Evolutionary conservation across 1,284 basidiomycete species (phyloP).

Genomic region (Vanrija sp.): DNA sequence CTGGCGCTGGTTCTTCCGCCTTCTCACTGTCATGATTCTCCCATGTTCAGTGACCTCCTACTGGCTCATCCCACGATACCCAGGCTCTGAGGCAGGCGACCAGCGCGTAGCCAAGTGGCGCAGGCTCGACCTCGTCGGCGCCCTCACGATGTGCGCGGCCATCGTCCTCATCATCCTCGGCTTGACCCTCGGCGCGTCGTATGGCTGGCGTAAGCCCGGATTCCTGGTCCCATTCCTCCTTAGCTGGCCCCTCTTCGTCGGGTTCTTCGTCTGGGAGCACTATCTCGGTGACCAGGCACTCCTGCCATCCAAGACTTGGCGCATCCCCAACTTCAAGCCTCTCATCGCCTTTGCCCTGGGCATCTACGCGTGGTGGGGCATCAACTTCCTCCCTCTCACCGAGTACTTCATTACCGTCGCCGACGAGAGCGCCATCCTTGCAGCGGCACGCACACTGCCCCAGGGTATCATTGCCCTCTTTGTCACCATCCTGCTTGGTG

Average conservation of each 20-base stretch:
- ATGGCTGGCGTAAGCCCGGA: constrained; percentile 36
- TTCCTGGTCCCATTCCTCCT: constrained; percentile 48
- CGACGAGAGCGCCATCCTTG: constrained; percentile 25
- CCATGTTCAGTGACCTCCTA: constrained; percentile 25
- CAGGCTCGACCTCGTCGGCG: constrained; percentile 39
- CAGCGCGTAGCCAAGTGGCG: constrained; percentile 21
- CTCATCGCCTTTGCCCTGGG: constrained; percentile 34
- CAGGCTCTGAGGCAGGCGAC: constrained; percentile 10
- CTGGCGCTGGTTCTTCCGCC: constrained; percentile 42
- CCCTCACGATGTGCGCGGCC: constrained; percentile 29
- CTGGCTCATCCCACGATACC: constrained; percentile 25
- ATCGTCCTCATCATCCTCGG: constrained; percentile 44
- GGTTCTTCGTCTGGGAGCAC: constrained; percentile 36
- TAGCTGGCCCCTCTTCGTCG: constrained; percentile 31
- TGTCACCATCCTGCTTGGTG: constrained; percentile 10
- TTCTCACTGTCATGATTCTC: constrained; percentile 26
- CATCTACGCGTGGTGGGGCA: constrained; percentile 40
- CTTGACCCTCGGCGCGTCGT: constrained; percentile 40
- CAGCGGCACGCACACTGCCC: constrained; percentile 28
- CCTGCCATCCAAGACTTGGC: constrained; percentile 38
- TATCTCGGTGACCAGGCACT: constrained; percentile 36
- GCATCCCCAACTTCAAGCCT: constrained; percentile 40
- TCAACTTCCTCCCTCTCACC: constrained; percentile 19
- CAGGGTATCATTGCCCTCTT: constrained; percentile 21
- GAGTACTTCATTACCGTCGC: constrained; percentile 22